Conservation (phyloP, 371 early-diverging fungal species). For the Mortierella polycephala region DNA sequence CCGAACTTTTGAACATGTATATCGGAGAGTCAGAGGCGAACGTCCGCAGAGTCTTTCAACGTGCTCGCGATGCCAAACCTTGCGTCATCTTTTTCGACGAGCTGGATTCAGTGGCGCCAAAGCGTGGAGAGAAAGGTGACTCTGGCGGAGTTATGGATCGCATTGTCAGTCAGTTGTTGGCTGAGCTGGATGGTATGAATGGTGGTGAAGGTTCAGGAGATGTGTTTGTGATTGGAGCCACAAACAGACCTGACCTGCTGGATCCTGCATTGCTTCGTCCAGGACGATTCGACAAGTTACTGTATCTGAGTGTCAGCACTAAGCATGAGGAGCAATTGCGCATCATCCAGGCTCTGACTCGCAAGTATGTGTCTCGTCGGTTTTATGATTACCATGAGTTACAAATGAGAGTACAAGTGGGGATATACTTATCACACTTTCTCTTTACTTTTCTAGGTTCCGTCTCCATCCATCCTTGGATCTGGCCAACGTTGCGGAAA, state of each 20-base stretch:
- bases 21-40: conserved; percentile 98
- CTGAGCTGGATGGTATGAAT: conserved; percentile 95
- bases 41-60: conserved; percentile 97
- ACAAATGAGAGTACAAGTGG: neutral
- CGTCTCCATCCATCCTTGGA: conserved; percentile 81
- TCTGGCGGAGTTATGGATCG: conserved; percentile 99
- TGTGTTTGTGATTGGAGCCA: conserved; percentile 99
- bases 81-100: conserved; percentile 99
- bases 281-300: conserved; percentile 95
- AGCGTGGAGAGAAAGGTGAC: conserved; percentile 96
- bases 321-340: conserved; percentile 87
- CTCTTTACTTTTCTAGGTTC: conserved; percentile 65
- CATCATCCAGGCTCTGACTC: conserved; percentile 91
- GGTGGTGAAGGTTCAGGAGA: conserved; percentile 73
- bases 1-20: conserved; percentile 95
- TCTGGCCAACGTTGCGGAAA: conserved; percentile 77
- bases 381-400: neutral
- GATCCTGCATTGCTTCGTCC: conserved; percentile 98
- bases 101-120: conserved; percentile 98
- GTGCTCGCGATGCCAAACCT: conserved; percentile 98
- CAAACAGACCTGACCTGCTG: conserved; percentile 98
- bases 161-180: conserved; percentile 94
- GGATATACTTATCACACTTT: conserved; percentile 1
- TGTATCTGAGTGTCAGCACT: conserved; percentile 94
- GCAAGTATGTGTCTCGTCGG: conserved; percentile 74